phyloP scores from a whole-genome alignment of 192 early-diverging fungal species.

The Coemansia aciculifera region DNA sequence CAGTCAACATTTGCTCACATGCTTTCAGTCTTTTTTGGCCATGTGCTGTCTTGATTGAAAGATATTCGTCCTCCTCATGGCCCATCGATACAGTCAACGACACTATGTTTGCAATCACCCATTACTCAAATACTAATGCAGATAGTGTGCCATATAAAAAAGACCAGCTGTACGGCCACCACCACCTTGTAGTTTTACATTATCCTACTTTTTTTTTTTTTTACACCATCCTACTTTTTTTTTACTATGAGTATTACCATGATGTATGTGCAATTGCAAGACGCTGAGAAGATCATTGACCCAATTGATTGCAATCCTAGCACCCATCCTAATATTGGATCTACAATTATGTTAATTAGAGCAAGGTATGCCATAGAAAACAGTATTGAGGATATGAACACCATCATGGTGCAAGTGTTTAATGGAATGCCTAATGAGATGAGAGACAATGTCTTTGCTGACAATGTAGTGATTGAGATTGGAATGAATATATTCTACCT shows the following conservation, averaged over 20 bases:
- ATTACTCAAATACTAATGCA: neutral
- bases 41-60: neutral
- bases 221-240: neutral
- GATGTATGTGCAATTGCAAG: neutral
- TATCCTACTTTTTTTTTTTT: neutral
- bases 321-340: neutral
- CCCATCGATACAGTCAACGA: neutral
- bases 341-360: neutral
- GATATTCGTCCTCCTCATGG: no score
- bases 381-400: neutral
- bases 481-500: neutral
- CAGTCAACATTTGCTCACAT: neutral
- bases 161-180: neutral
- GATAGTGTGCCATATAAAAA: neutral
- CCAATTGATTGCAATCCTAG: neutral
- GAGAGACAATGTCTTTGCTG: neutral
- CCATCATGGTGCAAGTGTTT: neutral
- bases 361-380: neutral
- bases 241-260: neutral
- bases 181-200: neutral
- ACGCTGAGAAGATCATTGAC: neutral
- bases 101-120: neutral
- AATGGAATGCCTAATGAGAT: neutral
- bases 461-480: neutral
- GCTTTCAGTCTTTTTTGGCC: neutral